phyloP scores from a whole-genome alignment of 2,329 filamentous ascomycete genomes.

The Cryphonectria carpinicola region DNA sequence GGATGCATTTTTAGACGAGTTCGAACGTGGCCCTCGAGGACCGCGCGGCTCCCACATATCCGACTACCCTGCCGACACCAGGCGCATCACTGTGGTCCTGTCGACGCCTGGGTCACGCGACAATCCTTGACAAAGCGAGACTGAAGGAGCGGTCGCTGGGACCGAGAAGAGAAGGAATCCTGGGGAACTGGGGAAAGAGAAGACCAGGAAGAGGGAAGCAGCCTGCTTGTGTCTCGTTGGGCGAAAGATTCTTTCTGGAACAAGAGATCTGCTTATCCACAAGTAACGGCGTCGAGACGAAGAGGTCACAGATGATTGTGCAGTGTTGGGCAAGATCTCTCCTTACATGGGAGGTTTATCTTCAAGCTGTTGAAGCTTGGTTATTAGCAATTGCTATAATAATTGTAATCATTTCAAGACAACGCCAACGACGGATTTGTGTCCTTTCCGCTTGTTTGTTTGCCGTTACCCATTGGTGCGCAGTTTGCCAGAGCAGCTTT shows the following conservation, averaged over 20 bases:
- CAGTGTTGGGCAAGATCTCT: slow-evolving; percentile 16
- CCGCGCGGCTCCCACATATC: slow-evolving; percentile 23
- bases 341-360: slow-evolving; percentile 24
- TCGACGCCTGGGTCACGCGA: slow-evolving; percentile 9
- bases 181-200: no score
- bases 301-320: slow-evolving; percentile 7
- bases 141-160: not conserved
- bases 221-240: not conserved
- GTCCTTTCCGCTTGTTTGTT: no score
- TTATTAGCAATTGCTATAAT: slow-evolving; percentile 3
- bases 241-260: not conserved
- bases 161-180: not conserved
- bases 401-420: slow-evolving; percentile 13
- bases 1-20: slow-evolving; percentile 20
- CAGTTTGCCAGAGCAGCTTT: not conserved
- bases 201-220: not conserved
- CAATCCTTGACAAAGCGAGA: not conserved
- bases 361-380: slow-evolving; percentile 9
- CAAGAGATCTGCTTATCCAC: not conserved
- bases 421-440: not conserved
- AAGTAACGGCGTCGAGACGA: slow-evolving; percentile 8
- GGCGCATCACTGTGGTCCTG: slow-evolving; percentile 13
- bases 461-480: not conserved
- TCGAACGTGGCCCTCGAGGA: slow-evolving; percentile 20
- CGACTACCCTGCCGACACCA: slow-evolving; percentile 22